Base-by-base conservation (phyloP, 75 land plant genomes). In the Picea sitchensis region DNA sequence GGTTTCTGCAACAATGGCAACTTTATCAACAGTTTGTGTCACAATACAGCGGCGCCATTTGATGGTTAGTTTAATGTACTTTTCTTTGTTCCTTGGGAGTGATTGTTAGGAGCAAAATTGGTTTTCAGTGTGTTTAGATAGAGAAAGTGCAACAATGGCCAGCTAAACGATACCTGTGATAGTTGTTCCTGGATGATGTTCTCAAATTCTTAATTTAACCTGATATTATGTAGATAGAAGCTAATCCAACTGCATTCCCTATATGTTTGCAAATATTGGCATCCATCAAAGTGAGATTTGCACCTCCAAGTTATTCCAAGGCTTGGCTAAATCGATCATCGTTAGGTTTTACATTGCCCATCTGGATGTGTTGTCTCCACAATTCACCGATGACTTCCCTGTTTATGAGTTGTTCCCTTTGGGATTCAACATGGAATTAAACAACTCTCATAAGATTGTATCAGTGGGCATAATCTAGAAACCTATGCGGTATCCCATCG, bases 1-100 rank as follows among this genome's bases (percentile, higher is more conserved):
- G 3, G 83, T 90, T 44, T 79, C 87, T 26, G 84, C 92, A 23
- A 56, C 87, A 5, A 83, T 93, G 34, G 82, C 86, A n/a, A 86
- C 86, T 30, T 83, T 90, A 20, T 89, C 92, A 17, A 86, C 94
- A 23, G 58, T 92, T 26, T 92, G 98, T 86, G 99, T 96, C 2
- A 78, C 91, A 26, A 90, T 96, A 75, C 98, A 96, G n/a, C 84
- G 98, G 51, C 91, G 95, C n/a, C 95, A 95, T 91, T 85, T 95
- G 76, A 96, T 96, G 99, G 99, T 95, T 81, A 72, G 76, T 84
- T 38, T 23, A 34, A 15, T 78, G 21, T 13, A 32, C 9, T 54
- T 58, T 58, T 61, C 72, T 78, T 51, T 75, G 51, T 78, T 67
- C 12, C 56, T 51, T 51, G 56, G 56, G 56, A 51, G 2, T 51